These are phyloP conservation scores for Penicillium sp. DNA, from an alignment of 2,329 filamentous ascomycete species.

Conservation along the genomic window DNA sequence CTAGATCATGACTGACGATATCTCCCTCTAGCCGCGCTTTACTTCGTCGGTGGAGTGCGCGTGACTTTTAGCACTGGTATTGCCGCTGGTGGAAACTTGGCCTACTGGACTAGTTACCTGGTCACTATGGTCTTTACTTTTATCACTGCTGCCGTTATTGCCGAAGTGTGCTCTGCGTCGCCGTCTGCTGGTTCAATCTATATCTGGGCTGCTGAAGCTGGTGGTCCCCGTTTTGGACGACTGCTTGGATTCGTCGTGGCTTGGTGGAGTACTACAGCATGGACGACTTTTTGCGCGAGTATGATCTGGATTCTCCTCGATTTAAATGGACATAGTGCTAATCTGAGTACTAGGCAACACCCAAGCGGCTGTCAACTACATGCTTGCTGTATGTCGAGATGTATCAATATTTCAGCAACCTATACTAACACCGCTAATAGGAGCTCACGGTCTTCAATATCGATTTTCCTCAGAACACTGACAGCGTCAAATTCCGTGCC, in stretches of 20 bases:
- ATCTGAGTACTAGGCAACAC: constrained; percentile 45
- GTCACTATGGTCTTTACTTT: constrained; percentile 66
- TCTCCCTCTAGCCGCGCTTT: constrained; percentile 58
- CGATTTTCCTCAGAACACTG: constrained; percentile 60
- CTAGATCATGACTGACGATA: neutral
- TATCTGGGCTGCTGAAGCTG: constrained; percentile 66
- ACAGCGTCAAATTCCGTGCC: constrained; percentile 63
- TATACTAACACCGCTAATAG: constrained; percentile 38
- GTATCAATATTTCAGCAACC: neutral
- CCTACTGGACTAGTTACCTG: constrained; percentile 68
- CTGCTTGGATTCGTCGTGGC: constrained; percentile 67
- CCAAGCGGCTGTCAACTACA: constrained; percentile 59
- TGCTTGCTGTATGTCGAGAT: constrained; percentile 54
- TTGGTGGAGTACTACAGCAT: constrained; percentile 68
- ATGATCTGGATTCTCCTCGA: neutral
- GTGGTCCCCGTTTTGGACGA: constrained; percentile 61
- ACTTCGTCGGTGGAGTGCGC: constrained; percentile 66
- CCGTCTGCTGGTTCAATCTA: constrained; percentile 66
- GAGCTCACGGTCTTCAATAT: constrained; percentile 65
- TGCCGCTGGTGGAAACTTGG: constrained; percentile 64
- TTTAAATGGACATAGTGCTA: neutral
- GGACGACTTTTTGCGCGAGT: constrained; percentile 65
- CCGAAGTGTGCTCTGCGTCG: constrained; percentile 65
- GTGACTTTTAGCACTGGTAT: constrained; percentile 69
- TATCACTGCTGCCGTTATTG: constrained; percentile 66